Evolutionary conservation across 352 stramenopile species (phyloP).

Genomic region (Phytopythium helicoides): DNA sequence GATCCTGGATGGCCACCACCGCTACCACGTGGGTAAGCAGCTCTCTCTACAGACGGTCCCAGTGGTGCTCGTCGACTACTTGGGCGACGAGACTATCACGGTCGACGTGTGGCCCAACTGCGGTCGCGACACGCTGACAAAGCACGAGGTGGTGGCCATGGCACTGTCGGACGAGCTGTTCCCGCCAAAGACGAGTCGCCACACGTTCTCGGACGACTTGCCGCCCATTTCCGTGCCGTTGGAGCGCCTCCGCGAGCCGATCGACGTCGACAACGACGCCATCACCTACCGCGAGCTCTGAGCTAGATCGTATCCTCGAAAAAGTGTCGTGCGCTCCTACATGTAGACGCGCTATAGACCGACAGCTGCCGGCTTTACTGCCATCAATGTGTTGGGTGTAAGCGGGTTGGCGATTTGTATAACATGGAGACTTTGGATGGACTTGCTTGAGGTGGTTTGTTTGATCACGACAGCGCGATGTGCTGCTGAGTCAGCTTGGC

Average conservation of each 20-base stretch:
- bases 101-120: conserved; percentile 87
- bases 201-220: conserved; percentile 82
- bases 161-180: conserved; percentile 81
- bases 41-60: conserved; percentile 67
- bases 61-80: conserved; percentile 79
- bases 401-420: too few species aligned
- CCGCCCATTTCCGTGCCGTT: conserved; percentile 81
- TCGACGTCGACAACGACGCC: conserved; percentile 29
- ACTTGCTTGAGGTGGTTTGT: too few species aligned
- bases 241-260: conserved; percentile 43
- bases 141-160: conserved; percentile 83
- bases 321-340: too few species aligned
- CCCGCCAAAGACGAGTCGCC: conserved; percentile 83
- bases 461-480: too few species aligned
- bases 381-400: too few species aligned
- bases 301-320: neutral
- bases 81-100: conserved; percentile 80
- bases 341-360: too few species aligned
- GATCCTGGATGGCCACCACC: conserved; percentile 84
- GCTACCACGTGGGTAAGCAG: conserved; percentile 76
- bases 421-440: too few species aligned
- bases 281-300: conserved; percentile 6
- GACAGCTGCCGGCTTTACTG: too few species aligned
- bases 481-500: too few species aligned
- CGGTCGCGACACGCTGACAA: conserved; percentile 76